Percentiles rank a stretch among this genome's conserved stretches.
phyloP scores from a whole-genome alignment of 1,284 basidiomycete genomes.

The Apiotrichum siamense region DNA sequence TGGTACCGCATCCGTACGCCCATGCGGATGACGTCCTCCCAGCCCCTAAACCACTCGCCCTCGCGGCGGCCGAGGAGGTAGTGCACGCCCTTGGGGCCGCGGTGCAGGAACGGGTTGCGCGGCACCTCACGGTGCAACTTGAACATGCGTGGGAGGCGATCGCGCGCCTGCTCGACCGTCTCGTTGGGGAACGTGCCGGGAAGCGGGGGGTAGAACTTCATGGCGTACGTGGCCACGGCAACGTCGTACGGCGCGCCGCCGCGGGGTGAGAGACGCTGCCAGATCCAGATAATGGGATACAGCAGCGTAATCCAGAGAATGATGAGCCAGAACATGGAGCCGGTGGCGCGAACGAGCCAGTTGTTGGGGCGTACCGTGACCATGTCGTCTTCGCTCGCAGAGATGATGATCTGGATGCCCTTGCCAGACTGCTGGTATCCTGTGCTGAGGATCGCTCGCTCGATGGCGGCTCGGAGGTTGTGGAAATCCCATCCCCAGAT shows the following conservation, averaged over 20 bases:
- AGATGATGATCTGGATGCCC: slow-evolving; percentile 48
- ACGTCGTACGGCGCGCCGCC: slow-evolving; percentile 33
- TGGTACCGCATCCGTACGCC: slow-evolving; percentile 49
- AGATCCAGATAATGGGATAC: slow-evolving; percentile 59
- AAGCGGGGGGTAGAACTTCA: slow-evolving; percentile 39
- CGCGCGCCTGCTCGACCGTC: slow-evolving; percentile 23
- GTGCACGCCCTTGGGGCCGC: slow-evolving; percentile 42
- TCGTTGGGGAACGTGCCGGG: slow-evolving; percentile 36
- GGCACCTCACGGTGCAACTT: slow-evolving; percentile 40
- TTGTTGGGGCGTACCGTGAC: slow-evolving; percentile 61
- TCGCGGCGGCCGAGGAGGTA: slow-evolving; percentile 57
- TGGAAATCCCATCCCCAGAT: slow-evolving; percentile 65
- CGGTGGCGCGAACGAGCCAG: slow-evolving; percentile 56
- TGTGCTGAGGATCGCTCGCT: slow-evolving; percentile 52
- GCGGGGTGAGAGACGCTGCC: slow-evolving; percentile 16
- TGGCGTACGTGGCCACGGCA: slow-evolving; percentile 18
- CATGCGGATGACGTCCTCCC: slow-evolving; percentile 60
- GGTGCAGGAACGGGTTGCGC: slow-evolving; percentile 19
- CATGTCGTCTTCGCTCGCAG: slow-evolving; percentile 39
- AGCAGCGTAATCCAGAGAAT: slow-evolving; percentile 59
- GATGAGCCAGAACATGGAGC: slow-evolving; percentile 59
- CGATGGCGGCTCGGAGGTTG: slow-evolving; percentile 48
- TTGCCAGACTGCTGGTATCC: slow-evolving; percentile 52
- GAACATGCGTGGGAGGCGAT: slow-evolving; percentile 29
- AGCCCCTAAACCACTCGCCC: slow-evolving; percentile 67